phyloP scores from a whole-genome alignment of 164 flowering plant genomes.

The Magnolia changhungtana region DNA sequence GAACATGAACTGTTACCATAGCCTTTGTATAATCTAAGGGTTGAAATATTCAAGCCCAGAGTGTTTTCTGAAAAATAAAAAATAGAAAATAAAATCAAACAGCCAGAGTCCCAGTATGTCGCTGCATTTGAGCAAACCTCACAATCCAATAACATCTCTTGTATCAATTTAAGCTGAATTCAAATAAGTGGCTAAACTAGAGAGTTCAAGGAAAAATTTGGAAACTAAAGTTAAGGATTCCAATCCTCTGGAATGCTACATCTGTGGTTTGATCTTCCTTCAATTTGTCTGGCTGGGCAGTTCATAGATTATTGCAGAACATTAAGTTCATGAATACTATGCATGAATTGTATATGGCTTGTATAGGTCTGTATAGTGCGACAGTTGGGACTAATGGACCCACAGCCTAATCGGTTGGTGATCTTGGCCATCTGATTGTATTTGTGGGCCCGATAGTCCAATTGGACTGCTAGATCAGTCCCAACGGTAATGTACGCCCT shows the following conservation, averaged over 20 bases:
- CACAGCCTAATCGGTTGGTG: neutral
- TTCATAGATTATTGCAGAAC: neutral
- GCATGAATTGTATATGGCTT: neutral
- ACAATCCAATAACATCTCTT: no score
- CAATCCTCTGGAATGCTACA: neutral
- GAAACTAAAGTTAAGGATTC: neutral
- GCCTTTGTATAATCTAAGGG: no score
- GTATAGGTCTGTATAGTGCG: neutral
- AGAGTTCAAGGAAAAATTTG: neutral
- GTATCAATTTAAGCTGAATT: no score
- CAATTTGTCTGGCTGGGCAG: neutral
- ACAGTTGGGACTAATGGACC: neutral
- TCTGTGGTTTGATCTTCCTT: neutral
- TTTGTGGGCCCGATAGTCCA: neutral
- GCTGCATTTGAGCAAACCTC: no score
- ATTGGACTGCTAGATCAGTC: neutral
- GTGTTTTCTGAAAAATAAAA: no score
- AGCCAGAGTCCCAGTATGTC: no score
- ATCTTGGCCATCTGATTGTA: neutral
- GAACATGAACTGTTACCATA: no score
- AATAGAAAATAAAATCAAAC: no score
- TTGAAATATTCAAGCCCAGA: no score
- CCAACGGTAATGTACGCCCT: neutral
- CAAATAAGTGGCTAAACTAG: no score
- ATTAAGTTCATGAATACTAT: no score